A percentile compares a stretch with the other conserved stretches of the same genome.
phyloP scores from a whole-genome alignment of 331 rosid genomes.

The Quercus lobata region DNA sequence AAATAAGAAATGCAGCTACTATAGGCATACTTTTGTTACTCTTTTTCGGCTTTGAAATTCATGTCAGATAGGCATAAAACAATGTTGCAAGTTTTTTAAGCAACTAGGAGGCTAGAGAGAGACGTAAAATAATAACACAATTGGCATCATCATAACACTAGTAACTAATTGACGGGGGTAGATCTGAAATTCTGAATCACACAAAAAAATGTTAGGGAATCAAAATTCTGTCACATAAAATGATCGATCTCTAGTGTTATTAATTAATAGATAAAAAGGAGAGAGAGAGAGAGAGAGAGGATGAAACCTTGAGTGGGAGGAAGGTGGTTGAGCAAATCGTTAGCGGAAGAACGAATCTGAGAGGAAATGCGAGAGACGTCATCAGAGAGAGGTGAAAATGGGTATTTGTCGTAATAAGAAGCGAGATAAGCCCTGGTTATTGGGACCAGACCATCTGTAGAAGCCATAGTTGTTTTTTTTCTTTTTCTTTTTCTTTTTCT shows the following conservation, averaged over 20 bases:
- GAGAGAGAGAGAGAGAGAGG: not conserved
- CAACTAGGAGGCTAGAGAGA: not conserved
- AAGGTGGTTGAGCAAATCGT: conserved; percentile 37
- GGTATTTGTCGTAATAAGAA: conserved; percentile 74
- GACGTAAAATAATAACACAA: not conserved
- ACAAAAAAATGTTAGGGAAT: not conserved
- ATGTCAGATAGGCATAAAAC: not conserved
- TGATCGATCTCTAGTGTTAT: not conserved
- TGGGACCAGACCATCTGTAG: conserved; percentile 85
- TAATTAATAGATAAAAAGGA: too few species aligned
- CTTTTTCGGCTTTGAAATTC: not conserved
- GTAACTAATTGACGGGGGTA: not conserved
- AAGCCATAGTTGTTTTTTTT: conserved; percentile 48
- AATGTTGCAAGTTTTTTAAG: not conserved
- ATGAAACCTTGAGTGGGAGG: conserved; percentile 57
- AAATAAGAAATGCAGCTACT: not conserved
- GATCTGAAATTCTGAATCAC: not conserved
- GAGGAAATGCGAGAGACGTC: conserved; percentile 69
- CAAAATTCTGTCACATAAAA: not conserved
- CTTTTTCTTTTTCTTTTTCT: not conserved
- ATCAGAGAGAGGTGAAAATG: conserved; percentile 61
- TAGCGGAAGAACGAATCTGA: conserved; percentile 47
- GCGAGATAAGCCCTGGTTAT: conserved; percentile 76
- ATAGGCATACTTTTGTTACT: not conserved
- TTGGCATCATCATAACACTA: not conserved